Percentiles rank a stretch among this genome's conserved stretches.
These are phyloP conservation scores for Jamesozyma rosinii DNA, from an alignment of 805 yeast genomes.

Conservation along the genomic window DNA sequence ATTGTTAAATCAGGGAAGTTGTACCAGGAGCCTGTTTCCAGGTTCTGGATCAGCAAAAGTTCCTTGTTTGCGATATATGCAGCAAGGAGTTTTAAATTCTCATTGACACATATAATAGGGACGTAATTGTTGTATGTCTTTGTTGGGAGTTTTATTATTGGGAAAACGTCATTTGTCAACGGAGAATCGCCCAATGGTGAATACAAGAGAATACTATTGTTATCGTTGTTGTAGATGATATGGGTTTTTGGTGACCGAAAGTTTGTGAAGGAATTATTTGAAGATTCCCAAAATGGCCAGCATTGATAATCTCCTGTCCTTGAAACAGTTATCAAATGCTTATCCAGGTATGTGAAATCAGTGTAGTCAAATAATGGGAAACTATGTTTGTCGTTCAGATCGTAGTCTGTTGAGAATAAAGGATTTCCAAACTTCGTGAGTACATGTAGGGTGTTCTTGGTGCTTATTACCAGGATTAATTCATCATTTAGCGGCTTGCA, in stretches of 20 bases:
- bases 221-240: constrained; percentile 19
- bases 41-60: constrained; percentile 22
- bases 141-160: constrained; percentile 25
- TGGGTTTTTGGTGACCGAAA: constrained; percentile 16
- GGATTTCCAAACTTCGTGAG: constrained; percentile 24
- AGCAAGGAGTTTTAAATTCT: constrained; percentile 21
- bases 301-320: constrained; percentile 18
- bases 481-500: constrained; percentile 16
- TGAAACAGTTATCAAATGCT: constrained; percentile 11
- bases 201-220: constrained; percentile 21
- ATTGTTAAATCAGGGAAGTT: constrained; percentile 19
- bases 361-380: constrained; percentile 11
- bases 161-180: constrained; percentile 14
- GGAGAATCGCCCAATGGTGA: constrained; percentile 21
- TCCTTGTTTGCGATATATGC: constrained; percentile 26
- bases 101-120: constrained; percentile 17
- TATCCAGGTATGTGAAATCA: constrained; percentile 14
- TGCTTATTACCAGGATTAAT: constrained; percentile 16
- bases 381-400: constrained; percentile 9
- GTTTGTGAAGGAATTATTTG: constrained; percentile 14
- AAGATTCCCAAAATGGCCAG: constrained; percentile 26
- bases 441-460: constrained; percentile 17
- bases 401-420: constrained; percentile 18
- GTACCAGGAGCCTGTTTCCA: constrained; percentile 25
- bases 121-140: constrained; percentile 25